phyloP scores from a whole-genome alignment of 345 rosid species.

The Euphorbia pulcherrima region DNA sequence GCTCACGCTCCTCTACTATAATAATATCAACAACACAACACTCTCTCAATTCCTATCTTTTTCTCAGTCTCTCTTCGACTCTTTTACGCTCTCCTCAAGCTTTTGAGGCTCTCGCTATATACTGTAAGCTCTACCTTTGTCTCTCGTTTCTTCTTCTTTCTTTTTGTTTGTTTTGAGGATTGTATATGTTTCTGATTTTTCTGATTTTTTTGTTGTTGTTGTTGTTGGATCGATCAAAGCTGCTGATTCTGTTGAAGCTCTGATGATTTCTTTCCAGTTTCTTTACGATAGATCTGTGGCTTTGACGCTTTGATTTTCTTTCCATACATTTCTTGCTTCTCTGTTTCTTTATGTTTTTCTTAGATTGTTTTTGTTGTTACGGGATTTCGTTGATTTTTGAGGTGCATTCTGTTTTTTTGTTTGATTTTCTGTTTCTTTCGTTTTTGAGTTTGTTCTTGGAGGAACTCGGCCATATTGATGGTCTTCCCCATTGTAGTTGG shows the following conservation, averaged over 20 bases:
- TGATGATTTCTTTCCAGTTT: conserved; percentile 16
- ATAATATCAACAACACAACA: not conserved
- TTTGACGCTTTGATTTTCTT: conserved; percentile 16
- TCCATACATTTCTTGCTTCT: not conserved
- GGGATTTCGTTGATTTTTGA: not conserved
- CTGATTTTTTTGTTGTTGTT: conserved; percentile 10
- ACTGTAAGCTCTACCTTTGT: not conserved
- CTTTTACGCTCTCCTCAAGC: not conserved
- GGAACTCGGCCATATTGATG: conserved; percentile 9
- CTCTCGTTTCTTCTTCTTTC: not conserved
- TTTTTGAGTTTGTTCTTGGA: conserved; percentile 5
- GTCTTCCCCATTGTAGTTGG: not conserved
- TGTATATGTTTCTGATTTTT: not conserved
- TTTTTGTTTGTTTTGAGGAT: not conserved
- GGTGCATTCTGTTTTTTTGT: not conserved
- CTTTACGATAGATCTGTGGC: conserved; percentile 32
- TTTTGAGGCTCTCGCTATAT: not conserved
- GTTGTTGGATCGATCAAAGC: conserved; percentile 18
- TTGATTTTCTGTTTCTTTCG: not conserved
- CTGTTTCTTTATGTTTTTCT: not conserved
- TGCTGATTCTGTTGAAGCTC: conserved; percentile 4
- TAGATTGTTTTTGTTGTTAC: not conserved
- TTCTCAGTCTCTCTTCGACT: conserved; percentile 13
- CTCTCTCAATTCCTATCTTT: conserved; percentile 21
- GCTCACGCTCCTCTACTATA: conserved; percentile 36